phyloP scores from a whole-genome alignment of 2,329 filamentous ascomycete species.

The Neocucurbitaria cava region DNA sequence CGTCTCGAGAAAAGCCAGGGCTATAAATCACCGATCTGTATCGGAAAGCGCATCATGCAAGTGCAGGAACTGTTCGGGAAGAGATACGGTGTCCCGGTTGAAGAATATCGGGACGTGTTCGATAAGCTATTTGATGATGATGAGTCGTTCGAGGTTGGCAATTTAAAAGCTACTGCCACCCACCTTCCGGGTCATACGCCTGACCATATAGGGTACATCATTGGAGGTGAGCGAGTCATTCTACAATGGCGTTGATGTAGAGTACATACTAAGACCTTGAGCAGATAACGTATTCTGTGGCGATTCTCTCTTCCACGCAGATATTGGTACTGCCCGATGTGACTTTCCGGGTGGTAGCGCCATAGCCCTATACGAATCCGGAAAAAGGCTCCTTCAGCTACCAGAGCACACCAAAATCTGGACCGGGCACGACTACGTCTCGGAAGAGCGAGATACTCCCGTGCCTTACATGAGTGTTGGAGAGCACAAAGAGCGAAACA shows the following conservation, averaged over 20 bases:
- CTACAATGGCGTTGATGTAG: slow-evolving; percentile 3
- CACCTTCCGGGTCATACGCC: slow-evolving; percentile 68
- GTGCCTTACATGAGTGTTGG: slow-evolving; percentile 44
- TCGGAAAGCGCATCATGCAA: slow-evolving; percentile 60
- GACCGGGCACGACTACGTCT: slow-evolving; percentile 47
- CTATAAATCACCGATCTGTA: slow-evolving; percentile 56
- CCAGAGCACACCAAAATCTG: slow-evolving; percentile 41
- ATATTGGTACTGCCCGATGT: slow-evolving; percentile 43
- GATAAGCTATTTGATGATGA: slow-evolving; percentile 62
- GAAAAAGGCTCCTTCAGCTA: slow-evolving; percentile 33
- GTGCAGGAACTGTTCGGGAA: slow-evolving; percentile 61
- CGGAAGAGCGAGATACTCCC: slow-evolving; percentile 24
- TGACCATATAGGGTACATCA: slow-evolving; percentile 66
- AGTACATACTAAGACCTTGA: no score
- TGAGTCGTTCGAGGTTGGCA: slow-evolving; percentile 61
- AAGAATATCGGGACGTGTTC: slow-evolving; percentile 59
- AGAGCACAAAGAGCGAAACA: slow-evolving; percentile 45
- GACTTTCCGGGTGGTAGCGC: slow-evolving; percentile 48
- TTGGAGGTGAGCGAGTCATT: slow-evolving; percentile 45
- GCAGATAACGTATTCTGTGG: slow-evolving; percentile 46
- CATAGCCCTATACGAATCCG: slow-evolving; percentile 33
- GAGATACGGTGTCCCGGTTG: slow-evolving; percentile 55
- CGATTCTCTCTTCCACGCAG: slow-evolving; percentile 45
- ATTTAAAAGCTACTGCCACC: slow-evolving; percentile 54
- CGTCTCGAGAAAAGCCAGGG: slow-evolving; percentile 45